Evolutionary conservation across 805 yeast genomes (phyloP).

Genomic region (Yamadazyma olivae): DNA sequence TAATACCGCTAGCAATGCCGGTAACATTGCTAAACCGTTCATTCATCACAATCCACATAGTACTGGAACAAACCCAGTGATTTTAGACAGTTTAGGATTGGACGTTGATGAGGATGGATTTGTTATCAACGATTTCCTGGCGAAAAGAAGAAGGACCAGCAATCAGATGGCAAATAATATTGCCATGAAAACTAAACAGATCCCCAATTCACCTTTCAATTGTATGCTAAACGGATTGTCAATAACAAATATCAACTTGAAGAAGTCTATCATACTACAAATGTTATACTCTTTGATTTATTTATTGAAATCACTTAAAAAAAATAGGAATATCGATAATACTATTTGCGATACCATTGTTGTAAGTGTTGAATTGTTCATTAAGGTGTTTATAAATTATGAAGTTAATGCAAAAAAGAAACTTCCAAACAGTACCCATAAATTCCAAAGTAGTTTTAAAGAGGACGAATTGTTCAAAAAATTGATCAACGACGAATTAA

Average conservation of each 20-base stretch:
- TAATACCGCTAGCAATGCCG: neutral
- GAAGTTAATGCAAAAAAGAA: conserved; percentile 21
- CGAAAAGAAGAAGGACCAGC: conserved; percentile 27
- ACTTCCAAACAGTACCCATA: conserved; percentile 1
- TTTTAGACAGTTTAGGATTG: conserved; percentile 36
- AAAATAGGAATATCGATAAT: conserved; percentile 15
- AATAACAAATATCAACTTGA: conserved; percentile 40
- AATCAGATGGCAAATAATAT: conserved; percentile 6
- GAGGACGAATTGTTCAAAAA: conserved; percentile 38
- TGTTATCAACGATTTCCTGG: conserved; percentile 42
- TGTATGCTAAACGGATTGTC: conserved; percentile 41
- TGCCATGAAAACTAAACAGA: conserved; percentile 18
- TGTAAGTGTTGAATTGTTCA: conserved; percentile 30
- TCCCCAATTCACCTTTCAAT: conserved; percentile 40
- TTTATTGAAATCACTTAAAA: conserved; percentile 32
- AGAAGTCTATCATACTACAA: conserved; percentile 39
- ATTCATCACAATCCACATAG: conserved; percentile 17
- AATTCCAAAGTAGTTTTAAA: conserved; percentile 16
- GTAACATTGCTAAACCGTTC: conserved; percentile 3
- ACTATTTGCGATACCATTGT: conserved; percentile 16
- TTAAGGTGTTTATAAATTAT: conserved; percentile 37
- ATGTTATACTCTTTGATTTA: conserved; percentile 42
- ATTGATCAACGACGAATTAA: conserved; percentile 37
- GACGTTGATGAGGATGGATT: conserved; percentile 46
- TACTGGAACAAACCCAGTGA: conserved; percentile 18